Conservation (phyloP, 179 eudicot species). For the Spinacia oleracea region DNA sequence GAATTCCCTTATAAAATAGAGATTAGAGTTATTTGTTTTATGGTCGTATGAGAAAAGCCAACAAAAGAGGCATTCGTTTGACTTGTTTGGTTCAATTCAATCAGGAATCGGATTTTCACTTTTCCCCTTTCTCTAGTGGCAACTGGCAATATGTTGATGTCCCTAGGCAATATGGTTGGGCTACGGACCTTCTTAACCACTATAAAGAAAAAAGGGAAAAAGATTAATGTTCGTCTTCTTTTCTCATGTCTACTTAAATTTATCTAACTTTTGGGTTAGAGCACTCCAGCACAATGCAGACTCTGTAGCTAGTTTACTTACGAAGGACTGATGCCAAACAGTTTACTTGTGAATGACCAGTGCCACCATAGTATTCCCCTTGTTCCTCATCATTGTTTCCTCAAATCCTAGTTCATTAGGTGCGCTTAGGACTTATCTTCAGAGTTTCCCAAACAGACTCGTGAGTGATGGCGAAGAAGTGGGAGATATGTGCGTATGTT, state of each 20-base stretch:
- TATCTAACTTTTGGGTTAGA: background rate
- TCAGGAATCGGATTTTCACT: background rate
- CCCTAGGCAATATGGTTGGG: background rate
- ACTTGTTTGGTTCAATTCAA: background rate
- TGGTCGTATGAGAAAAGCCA: background rate
- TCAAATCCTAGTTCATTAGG: background rate
- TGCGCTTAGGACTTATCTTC: constrained; percentile 23
- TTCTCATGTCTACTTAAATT: background rate
- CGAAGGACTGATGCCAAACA: background rate
- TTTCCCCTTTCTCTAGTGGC: background rate
- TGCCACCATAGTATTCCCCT: background rate
- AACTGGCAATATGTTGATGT: background rate
- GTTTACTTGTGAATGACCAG: background rate
- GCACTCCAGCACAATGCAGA: background rate
- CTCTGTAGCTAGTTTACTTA: background rate
- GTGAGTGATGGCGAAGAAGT: constrained; percentile 35
- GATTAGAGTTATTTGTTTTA: background rate
- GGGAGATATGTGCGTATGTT: constrained; percentile 63
- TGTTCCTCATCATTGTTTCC: background rate
- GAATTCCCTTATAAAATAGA: too few species aligned
- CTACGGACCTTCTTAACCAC: background rate
- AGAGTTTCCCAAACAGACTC: constrained; percentile 34
- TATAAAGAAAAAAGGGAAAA: background rate
- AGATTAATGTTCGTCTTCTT: background rate
- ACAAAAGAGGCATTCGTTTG: background rate